Conservation (phyloP, 129 eudicot genomes). For the Pittosporum tobira region DNA sequence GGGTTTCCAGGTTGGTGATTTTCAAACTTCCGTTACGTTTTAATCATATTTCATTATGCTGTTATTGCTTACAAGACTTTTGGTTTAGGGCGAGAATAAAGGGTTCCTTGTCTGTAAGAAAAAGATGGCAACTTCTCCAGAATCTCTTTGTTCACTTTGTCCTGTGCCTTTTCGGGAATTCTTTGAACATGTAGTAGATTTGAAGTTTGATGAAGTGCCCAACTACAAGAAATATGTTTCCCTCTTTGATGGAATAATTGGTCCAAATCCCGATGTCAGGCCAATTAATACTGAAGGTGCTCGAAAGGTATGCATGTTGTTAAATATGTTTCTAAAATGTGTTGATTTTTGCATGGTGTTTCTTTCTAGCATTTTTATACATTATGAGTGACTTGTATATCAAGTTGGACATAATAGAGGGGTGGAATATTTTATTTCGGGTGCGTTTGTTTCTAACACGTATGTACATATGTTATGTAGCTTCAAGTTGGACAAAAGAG, state of each 20-base stretch:
- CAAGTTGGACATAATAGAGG: not conserved
- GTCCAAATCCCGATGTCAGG: slow-evolving; percentile 82
- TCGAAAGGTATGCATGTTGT: slow-evolving; percentile 49
- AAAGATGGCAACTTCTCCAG: slow-evolving; percentile 94
- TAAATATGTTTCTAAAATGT: not conserved
- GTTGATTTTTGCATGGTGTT: not conserved
- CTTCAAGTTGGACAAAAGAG: slow-evolving; percentile 82
- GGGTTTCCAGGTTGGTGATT: slow-evolving; percentile 65
- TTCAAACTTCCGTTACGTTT: not conserved
- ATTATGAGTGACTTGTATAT: too few relatives aligned
- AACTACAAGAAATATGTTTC: slow-evolving; percentile 73
- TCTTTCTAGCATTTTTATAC: too few relatives aligned
- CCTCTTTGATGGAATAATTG: slow-evolving; percentile 82
- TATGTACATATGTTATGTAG: slow-evolving; percentile 26
- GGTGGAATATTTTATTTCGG: too few relatives aligned
- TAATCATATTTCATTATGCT: not conserved
- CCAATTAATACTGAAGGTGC: slow-evolving; percentile 85
- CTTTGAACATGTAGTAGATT: slow-evolving; percentile 66
- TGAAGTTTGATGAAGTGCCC: slow-evolving; percentile 81
- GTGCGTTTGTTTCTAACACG: slow-evolving; percentile 4
- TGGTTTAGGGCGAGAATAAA: slow-evolving; percentile 73
- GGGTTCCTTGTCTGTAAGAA: slow-evolving; percentile 87
- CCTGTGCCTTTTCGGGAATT: slow-evolving; percentile 74
- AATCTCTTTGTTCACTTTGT: slow-evolving; percentile 62
- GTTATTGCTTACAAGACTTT: not conserved